Conservation (phyloP, 257 asterid genomes). For the Nicotiana noctiflora region DNA sequence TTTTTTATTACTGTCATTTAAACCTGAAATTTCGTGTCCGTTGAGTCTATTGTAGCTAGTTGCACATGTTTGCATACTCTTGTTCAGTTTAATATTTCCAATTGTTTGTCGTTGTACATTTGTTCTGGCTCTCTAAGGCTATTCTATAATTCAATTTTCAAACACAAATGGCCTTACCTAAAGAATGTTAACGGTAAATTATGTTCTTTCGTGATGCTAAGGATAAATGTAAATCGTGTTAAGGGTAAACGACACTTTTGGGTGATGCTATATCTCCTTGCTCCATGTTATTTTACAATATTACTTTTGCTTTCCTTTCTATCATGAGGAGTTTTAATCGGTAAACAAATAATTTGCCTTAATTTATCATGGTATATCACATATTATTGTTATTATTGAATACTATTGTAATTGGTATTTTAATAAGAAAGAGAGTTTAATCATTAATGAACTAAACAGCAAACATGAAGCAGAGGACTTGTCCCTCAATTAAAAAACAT, state of each 20-base stretch:
- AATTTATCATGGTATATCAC: neutral
- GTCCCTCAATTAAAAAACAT: too few species aligned
- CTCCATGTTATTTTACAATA: neutral
- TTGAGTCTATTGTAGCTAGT: neutral
- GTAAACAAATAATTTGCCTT: neutral
- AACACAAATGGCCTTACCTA: too few species aligned
- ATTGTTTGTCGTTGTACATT: neutral
- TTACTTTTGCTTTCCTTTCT: neutral
- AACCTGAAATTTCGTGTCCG: neutral
- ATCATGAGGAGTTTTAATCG: neutral
- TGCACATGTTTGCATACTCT: neutral
- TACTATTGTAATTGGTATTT: neutral
- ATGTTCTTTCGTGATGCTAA: neutral
- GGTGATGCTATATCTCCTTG: neutral
- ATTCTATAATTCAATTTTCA: too few species aligned
- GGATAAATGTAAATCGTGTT: neutral
- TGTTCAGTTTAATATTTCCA: neutral
- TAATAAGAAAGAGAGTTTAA: neutral
- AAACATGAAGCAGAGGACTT: too few species aligned
- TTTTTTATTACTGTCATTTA: neutral
- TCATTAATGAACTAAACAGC: too few species aligned
- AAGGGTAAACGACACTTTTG: neutral
- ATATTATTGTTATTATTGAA: neutral
- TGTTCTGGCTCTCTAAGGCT: neutral
- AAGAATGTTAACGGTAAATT: neutral